Base-by-base conservation (phyloP, 2,329 filamentous ascomycete genomes). In the Scedosporium dehoogii region DNA sequence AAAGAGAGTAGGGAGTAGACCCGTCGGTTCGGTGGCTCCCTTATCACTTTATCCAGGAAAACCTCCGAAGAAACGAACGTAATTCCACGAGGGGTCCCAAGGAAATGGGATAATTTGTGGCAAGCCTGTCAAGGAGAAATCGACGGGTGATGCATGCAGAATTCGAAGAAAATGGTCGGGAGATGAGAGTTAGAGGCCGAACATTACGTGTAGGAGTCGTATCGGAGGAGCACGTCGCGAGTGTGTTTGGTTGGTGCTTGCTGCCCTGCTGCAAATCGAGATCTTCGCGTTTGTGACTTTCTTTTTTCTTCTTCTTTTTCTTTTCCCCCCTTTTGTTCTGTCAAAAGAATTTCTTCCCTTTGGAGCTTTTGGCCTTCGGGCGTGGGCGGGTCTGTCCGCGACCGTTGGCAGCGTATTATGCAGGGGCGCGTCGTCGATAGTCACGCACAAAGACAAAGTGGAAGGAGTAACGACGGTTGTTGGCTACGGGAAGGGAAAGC, bases 31-130 rank as follows among this genome's bases (percentile, higher is more conserved):
- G 21, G 51, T 21, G 23, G 23, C 53, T 55, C 51, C 51, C 51
- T 23, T 57, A 23, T 56, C 48, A 56, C 60, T 62, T 62, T 58
- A 58, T 57, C 38, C 53, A 62, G 41, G 51, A 33, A 46, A 57
- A 23, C 33, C 10, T 46, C 51, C 51, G 53, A 46, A 16, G 51
- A 27, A 55, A 55, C 51, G 51, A 55, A 9, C 51, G 51, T 55
- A 27, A 55, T 55, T 48, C 18, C 51, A 14, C 51, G 2, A 55
- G 18, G 18, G 51, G 12, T 10, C 51, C 18, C 51, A 27, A 55
- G 23, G 18, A 23, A 14, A 23, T 27, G 51, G 51, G 23, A 23
- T 23, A 27, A 33, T 33, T 42, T 42, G 56, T n/a, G 25, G 27
- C 10, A 58, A 21, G 16, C 3, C 29, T 27, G 51, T 55, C 51